These are phyloP conservation scores for Peribolospora baueri DNA, from an alignment of 768 basidiomycete genomes.

Conservation along the genomic window DNA sequence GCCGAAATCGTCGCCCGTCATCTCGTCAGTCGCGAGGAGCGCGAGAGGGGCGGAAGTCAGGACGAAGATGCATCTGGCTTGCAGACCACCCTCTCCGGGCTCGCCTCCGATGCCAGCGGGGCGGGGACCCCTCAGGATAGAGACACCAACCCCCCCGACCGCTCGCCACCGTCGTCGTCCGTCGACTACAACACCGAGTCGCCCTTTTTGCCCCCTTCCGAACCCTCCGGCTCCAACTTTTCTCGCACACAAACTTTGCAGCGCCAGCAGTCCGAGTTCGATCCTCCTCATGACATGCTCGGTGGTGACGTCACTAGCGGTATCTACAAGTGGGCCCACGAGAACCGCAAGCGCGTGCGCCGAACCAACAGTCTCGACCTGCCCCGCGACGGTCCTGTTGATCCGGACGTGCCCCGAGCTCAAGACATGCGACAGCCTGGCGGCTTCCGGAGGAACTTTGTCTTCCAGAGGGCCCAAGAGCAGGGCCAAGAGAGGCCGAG, in stretches of 20 bases:
- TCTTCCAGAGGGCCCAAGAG: conserved; percentile 45
- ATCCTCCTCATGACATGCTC: background rate
- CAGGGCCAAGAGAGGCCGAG: conserved; percentile 33
- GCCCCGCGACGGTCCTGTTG: conserved; percentile 27
- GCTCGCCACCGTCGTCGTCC: conserved; percentile 11
- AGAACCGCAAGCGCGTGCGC: conserved; percentile 25
- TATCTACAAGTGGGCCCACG: conserved; percentile 85
- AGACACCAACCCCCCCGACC: background rate
- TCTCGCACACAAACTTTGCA: background rate
- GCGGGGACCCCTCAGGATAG: conserved; percentile 5
- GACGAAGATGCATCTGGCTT: conserved; percentile 15
- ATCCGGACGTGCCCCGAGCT: conserved; percentile 39
- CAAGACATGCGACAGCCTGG: conserved; percentile 83
- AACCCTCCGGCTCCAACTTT: background rate
- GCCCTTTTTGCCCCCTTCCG: background rate
- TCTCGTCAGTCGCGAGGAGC: conserved; percentile 48
- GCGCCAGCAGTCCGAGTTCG: background rate
- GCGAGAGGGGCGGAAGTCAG: conserved; percentile 21
- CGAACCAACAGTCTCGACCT: background rate
- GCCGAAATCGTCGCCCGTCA: conserved; percentile 54
- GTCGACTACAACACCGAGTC: background rate
- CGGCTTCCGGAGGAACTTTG: conserved; percentile 74
- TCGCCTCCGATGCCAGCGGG: conserved; percentile 9
- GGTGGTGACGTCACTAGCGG: conserved; percentile 29
- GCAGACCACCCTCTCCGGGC: conserved; percentile 10